Percentiles rank a stretch among this genome's conserved stretches.
These are phyloP conservation scores for Gardenia jasminoides DNA, from an alignment of 257 asterid species.

Conservation along the genomic window DNA sequence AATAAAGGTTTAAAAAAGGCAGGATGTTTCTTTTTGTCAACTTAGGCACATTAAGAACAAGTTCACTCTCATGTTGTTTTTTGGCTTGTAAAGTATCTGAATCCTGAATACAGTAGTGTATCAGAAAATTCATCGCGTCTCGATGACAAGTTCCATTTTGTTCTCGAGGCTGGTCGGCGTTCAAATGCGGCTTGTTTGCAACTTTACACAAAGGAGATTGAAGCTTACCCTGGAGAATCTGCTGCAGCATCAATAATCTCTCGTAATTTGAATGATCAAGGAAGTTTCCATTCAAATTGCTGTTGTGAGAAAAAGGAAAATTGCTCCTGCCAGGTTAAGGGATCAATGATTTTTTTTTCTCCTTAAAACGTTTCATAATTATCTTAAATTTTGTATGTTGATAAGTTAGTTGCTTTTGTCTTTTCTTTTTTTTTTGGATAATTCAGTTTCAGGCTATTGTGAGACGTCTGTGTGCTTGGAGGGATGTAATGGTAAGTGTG, in stretches of 20 bases:
- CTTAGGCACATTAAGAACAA: constrained; percentile 10
- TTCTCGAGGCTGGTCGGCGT: constrained; percentile 92
- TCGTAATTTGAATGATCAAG: constrained; percentile 69
- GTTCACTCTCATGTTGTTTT: constrained; percentile 10
- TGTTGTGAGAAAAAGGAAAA: constrained; percentile 50
- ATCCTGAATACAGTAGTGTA: constrained; percentile 52
- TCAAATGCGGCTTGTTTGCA: constrained; percentile 78
- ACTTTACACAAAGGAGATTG: constrained; percentile 76
- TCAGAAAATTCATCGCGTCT: constrained; percentile 74
- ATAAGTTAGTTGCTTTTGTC: not conserved
- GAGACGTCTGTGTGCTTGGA: constrained; percentile 82
- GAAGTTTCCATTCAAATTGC: constrained; percentile 35
- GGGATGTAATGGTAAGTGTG: constrained; percentile 86
- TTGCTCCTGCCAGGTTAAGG: constrained; percentile 14
- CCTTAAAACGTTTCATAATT: constrained; percentile 5
- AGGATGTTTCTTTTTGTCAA: constrained; percentile 10
- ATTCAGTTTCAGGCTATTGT: constrained; percentile 83
- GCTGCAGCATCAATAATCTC: constrained; percentile 81
- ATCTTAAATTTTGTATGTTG: not conserved
- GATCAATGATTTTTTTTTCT: not conserved
- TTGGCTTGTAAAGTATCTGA: constrained; percentile 23
- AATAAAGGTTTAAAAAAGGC: not conserved
- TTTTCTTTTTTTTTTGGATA: not conserved
- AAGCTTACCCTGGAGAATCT: constrained; percentile 80
- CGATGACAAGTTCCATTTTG: constrained; percentile 66